phyloP scores from a whole-genome alignment of 768 basidiomycete species.

The Hemileccinum impolitum region DNA sequence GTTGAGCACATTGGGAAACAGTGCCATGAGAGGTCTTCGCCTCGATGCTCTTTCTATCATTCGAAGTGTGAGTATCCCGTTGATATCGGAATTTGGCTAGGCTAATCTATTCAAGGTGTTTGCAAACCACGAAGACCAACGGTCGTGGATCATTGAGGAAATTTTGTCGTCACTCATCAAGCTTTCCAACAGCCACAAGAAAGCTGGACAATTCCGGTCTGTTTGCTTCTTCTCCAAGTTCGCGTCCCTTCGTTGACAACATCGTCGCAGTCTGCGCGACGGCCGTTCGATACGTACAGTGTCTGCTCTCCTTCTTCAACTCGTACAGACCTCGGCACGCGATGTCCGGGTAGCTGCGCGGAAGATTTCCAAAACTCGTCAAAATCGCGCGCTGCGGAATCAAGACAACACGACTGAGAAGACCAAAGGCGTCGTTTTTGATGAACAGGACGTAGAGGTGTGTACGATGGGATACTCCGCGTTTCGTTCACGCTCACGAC shows the following conservation, averaged over 20 bases:
- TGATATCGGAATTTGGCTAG: neutral
- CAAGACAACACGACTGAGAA: constrained; percentile 58
- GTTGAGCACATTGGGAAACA: constrained; percentile 65
- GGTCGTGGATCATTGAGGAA: constrained; percentile 98
- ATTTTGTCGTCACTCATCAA: constrained; percentile 88
- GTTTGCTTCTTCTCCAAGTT: constrained; percentile 17
- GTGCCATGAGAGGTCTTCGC: constrained; percentile 77
- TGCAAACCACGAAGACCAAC: constrained; percentile 84
- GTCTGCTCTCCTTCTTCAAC: constrained; percentile 87
- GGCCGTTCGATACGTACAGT: constrained; percentile 91
- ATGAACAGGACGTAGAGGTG: constrained; percentile 69
- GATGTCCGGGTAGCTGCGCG: constrained; percentile 74
- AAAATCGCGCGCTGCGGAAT: constrained; percentile 57
- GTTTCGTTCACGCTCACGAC: constrained; percentile 2
- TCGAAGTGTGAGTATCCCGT: constrained; percentile 60
- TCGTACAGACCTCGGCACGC: constrained; percentile 94
- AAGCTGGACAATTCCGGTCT: constrained; percentile 85
- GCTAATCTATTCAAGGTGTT: constrained; percentile 61
- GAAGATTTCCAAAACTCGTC: constrained; percentile 57
- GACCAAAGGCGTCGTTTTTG: constrained; percentile 52
- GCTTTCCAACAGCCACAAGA: constrained; percentile 85
- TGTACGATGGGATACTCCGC: neutral
- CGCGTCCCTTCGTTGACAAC: neutral
- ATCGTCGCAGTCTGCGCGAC: constrained; percentile 67
- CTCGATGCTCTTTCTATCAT: constrained; percentile 82